A percentile compares a stretch with the other conserved stretches of the same genome.
These are phyloP conservation scores for Trichoderma afroharzianum DNA, from an alignment of 2,329 filamentous ascomycete species.

Conservation along the genomic window DNA sequence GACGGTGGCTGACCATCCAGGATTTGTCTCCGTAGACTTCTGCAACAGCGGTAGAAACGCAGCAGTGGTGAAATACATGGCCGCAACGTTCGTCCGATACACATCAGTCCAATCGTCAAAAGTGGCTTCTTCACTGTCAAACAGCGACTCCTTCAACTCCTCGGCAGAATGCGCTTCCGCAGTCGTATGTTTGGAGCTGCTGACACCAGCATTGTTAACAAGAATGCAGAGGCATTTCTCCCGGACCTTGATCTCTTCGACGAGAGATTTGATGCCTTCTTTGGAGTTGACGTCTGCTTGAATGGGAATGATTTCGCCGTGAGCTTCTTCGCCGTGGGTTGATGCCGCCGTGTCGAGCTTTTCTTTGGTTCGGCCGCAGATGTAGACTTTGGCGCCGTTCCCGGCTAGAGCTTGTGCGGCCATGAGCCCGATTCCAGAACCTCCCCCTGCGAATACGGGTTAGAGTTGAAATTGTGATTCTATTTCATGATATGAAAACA, in stretches of 20 bases:
- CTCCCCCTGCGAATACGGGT: constrained; percentile 38
- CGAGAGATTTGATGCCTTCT: constrained; percentile 54
- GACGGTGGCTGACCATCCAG: constrained; percentile 54
- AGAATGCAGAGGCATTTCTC: constrained; percentile 61
- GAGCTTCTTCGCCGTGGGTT: constrained; percentile 50
- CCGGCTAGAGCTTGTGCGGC: constrained; percentile 62
- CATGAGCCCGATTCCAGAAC: constrained; percentile 66
- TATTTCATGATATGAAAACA: not conserved
- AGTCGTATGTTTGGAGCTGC: constrained; percentile 40
- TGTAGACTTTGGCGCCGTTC: constrained; percentile 68
- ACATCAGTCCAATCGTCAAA: constrained; percentile 69
- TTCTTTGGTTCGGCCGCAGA: constrained; percentile 61
- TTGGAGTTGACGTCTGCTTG: constrained; percentile 61
- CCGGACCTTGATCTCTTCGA: constrained; percentile 50
- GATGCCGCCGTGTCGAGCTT: constrained; percentile 59
- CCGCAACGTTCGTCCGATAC: constrained; percentile 73
- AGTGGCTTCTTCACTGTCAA: constrained; percentile 56
- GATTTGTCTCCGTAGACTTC: constrained; percentile 40
- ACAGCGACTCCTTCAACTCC: constrained; percentile 59
- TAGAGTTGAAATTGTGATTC: not conserved
- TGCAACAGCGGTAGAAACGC: constrained; percentile 61
- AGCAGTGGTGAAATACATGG: constrained; percentile 61
- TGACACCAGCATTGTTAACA: constrained; percentile 66
- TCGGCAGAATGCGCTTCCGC: constrained; percentile 35
- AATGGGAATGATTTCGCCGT: constrained; percentile 57